phyloP scores from a whole-genome alignment of 306 rosid species.

The Cucurbita argyrosperma region DNA sequence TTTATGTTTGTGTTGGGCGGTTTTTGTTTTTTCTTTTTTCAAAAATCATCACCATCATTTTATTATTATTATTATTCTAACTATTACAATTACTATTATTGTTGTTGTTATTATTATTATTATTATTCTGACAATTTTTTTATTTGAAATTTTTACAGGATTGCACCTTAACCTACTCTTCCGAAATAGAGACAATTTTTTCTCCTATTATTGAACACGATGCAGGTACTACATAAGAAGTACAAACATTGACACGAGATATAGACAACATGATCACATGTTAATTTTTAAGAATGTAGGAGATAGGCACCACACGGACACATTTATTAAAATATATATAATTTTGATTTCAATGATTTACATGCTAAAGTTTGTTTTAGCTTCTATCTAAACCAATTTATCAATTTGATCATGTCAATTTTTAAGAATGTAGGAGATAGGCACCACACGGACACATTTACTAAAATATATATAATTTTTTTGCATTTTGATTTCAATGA shows the following conservation, averaged over 20 bases:
- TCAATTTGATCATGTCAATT: not conserved
- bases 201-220: constrained; percentile 48
- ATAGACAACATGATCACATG: not conserved
- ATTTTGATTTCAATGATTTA: no score
- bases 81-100: no score
- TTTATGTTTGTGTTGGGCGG: not conserved
- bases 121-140: not conserved
- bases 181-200: constrained; percentile 50
- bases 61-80: not conserved
- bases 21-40: not conserved
- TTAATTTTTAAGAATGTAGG: not conserved
- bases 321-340: not conserved
- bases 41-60: not conserved
- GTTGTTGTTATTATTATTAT: not conserved
- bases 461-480: not conserved
- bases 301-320: not conserved
- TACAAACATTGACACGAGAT: not conserved
- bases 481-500: not conserved
- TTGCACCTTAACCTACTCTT: constrained; percentile 20
- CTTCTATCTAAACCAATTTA: no score
- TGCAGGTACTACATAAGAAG: constrained; percentile 20
- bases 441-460: not conserved
- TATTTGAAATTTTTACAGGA: constrained; percentile 30
- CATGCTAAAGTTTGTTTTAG: no score
- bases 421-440: not conserved